Evolutionary conservation across 1,284 basidiomycete species (phyloP), one percentile per base, ranked within the genome.

Genomic region (Crepidotus sp.): DNA sequence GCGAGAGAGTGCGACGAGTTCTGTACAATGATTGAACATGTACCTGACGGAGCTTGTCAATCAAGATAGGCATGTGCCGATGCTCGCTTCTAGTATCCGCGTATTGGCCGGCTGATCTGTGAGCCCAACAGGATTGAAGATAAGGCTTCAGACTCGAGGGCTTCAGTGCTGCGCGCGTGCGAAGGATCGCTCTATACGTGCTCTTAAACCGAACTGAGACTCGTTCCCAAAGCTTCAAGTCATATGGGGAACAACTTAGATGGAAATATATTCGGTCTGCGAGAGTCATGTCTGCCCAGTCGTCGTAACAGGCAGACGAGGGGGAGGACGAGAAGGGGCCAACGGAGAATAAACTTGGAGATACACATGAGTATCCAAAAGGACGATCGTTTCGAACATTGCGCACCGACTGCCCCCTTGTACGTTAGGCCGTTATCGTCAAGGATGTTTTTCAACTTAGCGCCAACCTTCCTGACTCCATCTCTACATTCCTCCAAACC

Each of bases 371-470:
- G 11, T 15, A 26, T 24, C 17, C 3, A 3, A n/a, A 13, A 14
- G 3, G 19, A 11, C 22, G 14, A 5, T 19, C 13, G 14, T 18
- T 19, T 31, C 29, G 10, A n/a, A n/a, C n/a, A 25, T 2, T 10
- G 18, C 7, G 10, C 21, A 41, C 45, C 41, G 6, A 68, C 61
- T 37, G 75, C 69, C 8, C 83, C 82, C 59, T 62, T 54, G 57
- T 82, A 87, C 0, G 82, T 85, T 54, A 71, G 68, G 48, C 77
- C 74, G 55, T 77, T 77, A 46, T 72, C 67, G 54, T 87, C 83
- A 44, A 86, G 61, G 35, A 87, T 59, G 42, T 63, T 72, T 60
- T 78, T 80, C 54, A 87, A 64, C 56, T 74, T 77, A 30, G 61
- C 62, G 11, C 79, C 83, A 25, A 79, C 71, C 33, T 66, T 71